These are phyloP conservation scores for Aspergillus sp. DNA, from an alignment of 2,329 filamentous ascomycete genomes.

Conservation along the genomic window DNA sequence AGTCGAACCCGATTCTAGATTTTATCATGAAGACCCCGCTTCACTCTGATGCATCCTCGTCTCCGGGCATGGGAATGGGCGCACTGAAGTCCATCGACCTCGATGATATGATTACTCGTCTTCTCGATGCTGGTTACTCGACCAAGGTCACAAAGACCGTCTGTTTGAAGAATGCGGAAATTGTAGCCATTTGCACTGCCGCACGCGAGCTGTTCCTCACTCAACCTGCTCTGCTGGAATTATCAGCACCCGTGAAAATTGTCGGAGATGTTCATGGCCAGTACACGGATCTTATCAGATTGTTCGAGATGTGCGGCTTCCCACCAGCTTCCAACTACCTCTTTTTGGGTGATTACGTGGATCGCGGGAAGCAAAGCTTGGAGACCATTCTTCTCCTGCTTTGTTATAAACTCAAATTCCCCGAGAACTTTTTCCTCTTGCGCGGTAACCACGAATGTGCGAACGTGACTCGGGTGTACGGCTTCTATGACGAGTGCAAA, in stretches of 20 bases:
- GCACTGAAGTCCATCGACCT: conserved; percentile 91
- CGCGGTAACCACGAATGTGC: conserved; percentile 96
- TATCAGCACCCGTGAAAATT: conserved; percentile 94
- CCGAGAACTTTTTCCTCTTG: conserved; percentile 94
- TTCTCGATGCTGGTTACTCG: conserved; percentile 91
- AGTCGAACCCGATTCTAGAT: conserved; percentile 64
- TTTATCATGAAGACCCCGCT: conserved; percentile 45
- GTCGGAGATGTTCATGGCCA: conserved; percentile 96
- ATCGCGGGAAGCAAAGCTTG: conserved; percentile 91
- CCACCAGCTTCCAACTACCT: conserved; percentile 89
- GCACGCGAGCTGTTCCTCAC: conserved; percentile 86
- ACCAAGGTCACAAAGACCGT: conserved; percentile 98
- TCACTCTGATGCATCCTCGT: conserved; percentile 37
- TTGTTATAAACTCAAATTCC: conserved; percentile 96
- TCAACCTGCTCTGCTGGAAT: conserved; percentile 86
- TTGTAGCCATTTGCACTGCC: conserved; percentile 86
- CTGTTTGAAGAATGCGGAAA: conserved; percentile 96
- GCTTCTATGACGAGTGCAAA: conserved; percentile 98
- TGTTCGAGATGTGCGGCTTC: conserved; percentile 99
- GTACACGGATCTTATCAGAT: conserved; percentile 90
- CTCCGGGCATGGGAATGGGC: conserved; percentile 73
- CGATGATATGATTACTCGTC: conserved; percentile 93
- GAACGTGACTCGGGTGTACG: conserved; percentile 92
- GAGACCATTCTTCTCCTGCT: conserved; percentile 91
- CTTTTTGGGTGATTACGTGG: conserved; percentile 94